Percentiles rank a stretch among this genome's conserved stretches.
Evolutionary conservation across 73 alveolate genomes (phyloP).

Genomic region (Uronychia binucleata): DNA sequence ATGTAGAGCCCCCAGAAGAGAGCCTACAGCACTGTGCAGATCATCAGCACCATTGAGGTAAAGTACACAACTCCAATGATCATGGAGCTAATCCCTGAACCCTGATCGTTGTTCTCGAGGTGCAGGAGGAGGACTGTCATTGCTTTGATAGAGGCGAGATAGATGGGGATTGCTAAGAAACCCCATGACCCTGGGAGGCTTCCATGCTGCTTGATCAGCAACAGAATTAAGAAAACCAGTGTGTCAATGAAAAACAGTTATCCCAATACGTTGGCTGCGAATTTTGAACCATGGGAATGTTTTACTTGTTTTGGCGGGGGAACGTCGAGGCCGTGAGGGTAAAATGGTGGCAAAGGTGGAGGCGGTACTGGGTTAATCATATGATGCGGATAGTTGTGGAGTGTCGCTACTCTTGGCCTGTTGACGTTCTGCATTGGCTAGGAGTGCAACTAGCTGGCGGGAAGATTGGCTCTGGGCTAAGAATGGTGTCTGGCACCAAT

Average conservation of each 20-base stretch:
- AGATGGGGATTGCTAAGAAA: neutral
- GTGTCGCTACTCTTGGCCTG: too few relatives aligned
- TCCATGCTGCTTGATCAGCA: neutral
- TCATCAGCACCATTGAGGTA: neutral
- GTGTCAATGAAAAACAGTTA: neutral
- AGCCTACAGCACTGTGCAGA: neutral
- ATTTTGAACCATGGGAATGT: too few relatives aligned
- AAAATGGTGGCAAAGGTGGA: too few relatives aligned
- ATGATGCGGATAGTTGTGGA: too few relatives aligned
- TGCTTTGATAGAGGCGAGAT: neutral
- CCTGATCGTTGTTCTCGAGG: neutral
- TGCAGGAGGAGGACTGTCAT: neutral
- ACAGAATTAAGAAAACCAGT: neutral
- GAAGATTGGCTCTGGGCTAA: too few relatives aligned
- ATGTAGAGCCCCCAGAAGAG: neutral
- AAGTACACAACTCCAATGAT: neutral
- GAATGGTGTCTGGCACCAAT: too few relatives aligned
- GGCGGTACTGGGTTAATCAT: too few relatives aligned
- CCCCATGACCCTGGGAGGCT: neutral
- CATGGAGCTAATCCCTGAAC: neutral
- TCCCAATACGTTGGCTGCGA: too few relatives aligned
- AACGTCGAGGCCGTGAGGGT: too few relatives aligned
- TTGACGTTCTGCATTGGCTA: too few relatives aligned
- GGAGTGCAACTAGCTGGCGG: too few relatives aligned
- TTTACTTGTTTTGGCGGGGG: too few relatives aligned